Evolutionary conservation across 129 eudicot species (phyloP), one percentile per base, ranked within the genome.

Genomic region (Escallonia herrerae): DNA sequence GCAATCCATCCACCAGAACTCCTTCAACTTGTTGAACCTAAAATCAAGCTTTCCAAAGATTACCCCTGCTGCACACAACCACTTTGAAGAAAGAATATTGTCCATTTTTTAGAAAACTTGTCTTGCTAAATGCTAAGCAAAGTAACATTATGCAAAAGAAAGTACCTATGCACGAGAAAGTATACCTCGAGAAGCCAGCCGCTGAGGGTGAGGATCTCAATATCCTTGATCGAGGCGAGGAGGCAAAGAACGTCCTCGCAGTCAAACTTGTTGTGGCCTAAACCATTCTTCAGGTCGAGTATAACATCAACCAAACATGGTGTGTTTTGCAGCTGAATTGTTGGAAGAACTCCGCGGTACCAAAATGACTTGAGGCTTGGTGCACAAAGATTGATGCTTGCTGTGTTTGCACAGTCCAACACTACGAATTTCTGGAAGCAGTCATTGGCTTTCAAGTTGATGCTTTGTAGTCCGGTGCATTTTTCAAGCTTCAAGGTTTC

Each of bases 1-100:
- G 33, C 66, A 48, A 55, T 66, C 72, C 5, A 66, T 65, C 70
- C 76, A 74, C 60, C 58, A 45, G 37, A 79, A 53, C 51, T 69
- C 76, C 62, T 74, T 74, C 40, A 79, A 65, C 66, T 79, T 74
- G 63, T 66, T 41, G 44, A 79, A 70, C 58, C 53, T 65, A 66
- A 74, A 74, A 33, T 65, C 67, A 11, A 74, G 69, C 70, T 51
- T 50, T 46, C 63, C 68, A 62, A 74, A 70, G 6, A 65, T 71
- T 67, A 74, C 58, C 8, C 76, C 83, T 43, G 74, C 69, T 58
- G 61, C 37, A 50, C 66, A 74, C 62, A 79, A 42, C 68, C 76
- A 74, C 84, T 79, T 11, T 65, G 8, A 49, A 49, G 12, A 49
- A 49, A 7, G 9, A 7, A 49, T 0, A 49, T 2, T 46, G 3